Base-by-base conservation (phyloP, 345 rosid genomes). In the Adansonia digitata region DNA sequence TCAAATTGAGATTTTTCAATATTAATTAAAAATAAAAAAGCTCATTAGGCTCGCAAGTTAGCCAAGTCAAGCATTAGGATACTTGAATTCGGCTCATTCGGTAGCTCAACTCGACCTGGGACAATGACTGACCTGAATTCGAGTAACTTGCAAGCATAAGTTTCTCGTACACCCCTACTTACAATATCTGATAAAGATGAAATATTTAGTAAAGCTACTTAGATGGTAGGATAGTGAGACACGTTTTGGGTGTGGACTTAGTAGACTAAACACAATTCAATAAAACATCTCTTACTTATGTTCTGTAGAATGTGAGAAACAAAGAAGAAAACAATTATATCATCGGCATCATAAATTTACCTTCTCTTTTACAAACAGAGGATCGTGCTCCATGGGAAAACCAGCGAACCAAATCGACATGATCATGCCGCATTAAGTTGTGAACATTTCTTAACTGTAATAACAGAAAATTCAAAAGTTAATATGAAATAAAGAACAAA, bases 391-490 rank as follows among this genome's bases (percentile, higher is more conserved):
- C 83, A 49, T 86, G 82, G 69, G 98, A 85, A 78, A 88, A 86
- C 81, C 91, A 87, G 4, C 91, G 87, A 55, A 79, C 84, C 75
- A 84, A 81, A 73, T 77, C 35, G 7, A 84, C 87, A 80, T 72
- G 88, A 61, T 90, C 90, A 48, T 82, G 86, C 73, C 84, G 78
- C 65, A 88, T 79, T 60, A 89, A 67, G 39, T 74, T 75, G 2
- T 92, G 74, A 76, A 81, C 89, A 83, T 81, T 82, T 81, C 85
- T 80, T 78, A 94, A 62, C 98, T 94, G 93, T 65, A 45, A 69
- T 77, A 77, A 73, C 42, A 63, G 18, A n/a, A 45, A 10, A 64
- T 5, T n/a, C n/a, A n/a, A n/a, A n/a, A n/a, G n/a, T n/a, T n/a
- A n/a, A n/a, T n/a, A n/a, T n/a, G n/a, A n/a, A n/a, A n/a, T n/a